Percentiles rank a stretch among this genome's conserved stretches.
phyloP scores from a whole-genome alignment of 371 early-diverging fungal genomes.

The Lichtheimia ornata region DNA sequence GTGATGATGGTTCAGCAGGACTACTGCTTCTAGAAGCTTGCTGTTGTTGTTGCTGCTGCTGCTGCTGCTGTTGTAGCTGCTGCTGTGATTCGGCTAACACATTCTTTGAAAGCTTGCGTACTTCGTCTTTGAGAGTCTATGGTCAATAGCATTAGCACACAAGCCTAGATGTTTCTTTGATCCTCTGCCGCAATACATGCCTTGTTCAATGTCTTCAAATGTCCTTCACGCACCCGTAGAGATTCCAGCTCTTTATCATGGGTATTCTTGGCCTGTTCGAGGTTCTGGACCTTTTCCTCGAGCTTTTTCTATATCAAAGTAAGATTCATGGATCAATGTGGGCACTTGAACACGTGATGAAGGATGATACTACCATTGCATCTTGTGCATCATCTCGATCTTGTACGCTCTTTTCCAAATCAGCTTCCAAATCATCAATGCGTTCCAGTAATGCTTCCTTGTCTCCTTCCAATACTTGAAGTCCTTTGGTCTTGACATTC shows the following conservation, averaged over 20 bases:
- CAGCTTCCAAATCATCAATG: constrained; percentile 36
- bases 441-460: constrained; percentile 31
- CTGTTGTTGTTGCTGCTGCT: background rate
- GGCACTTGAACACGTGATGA: background rate
- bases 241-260: constrained; percentile 55
- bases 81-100: constrained; percentile 3
- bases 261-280: constrained; percentile 21
- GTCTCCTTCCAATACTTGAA: constrained; percentile 31
- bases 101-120: constrained; percentile 50
- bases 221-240: constrained; percentile 59
- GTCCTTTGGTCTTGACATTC: constrained; percentile 25
- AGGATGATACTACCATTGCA: background rate
- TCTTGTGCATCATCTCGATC: constrained; percentile 9
- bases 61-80: background rate
- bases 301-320: constrained; percentile 12
- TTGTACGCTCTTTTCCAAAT: constrained; percentile 20
- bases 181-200: constrained; percentile 17
- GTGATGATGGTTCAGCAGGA: constrained; percentile 19
- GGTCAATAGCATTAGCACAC: too few species aligned
- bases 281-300: constrained; percentile 11
- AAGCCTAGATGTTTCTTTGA: too few species aligned
- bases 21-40: constrained; percentile 7
- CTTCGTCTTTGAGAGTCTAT: constrained; percentile 70
- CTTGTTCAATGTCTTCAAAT: constrained; percentile 68
- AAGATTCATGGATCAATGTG: background rate